Evolutionary conservation across 345 rosid species (phyloP).

Genomic region (Eucalyptus viminalis): DNA sequence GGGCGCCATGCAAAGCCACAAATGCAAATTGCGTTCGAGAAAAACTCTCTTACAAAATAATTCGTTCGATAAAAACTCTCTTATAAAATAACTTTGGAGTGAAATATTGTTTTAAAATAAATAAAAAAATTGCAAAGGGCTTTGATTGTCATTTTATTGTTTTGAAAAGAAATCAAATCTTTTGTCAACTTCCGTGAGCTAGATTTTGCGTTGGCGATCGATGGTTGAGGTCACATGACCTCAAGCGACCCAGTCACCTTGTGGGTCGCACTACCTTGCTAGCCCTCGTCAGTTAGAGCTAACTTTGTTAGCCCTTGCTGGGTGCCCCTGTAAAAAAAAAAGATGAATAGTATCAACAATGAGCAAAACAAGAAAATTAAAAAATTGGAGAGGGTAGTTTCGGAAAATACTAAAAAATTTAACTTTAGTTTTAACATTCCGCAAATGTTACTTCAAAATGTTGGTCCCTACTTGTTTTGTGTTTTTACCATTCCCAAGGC

Average conservation of each 20-base stretch:
- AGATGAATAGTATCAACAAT: no score
- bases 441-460: no score
- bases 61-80: no score
- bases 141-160: no score
- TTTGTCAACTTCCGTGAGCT: neutral
- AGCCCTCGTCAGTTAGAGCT: neutral
- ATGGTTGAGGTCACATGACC: no score
- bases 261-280: fast-evolving
- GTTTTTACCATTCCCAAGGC: neutral
- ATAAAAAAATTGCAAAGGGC: fast-evolving
- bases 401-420: no score
- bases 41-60: no score
- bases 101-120: no score
- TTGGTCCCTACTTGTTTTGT: neutral
- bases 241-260: fast-evolving
- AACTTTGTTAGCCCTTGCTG: fast-evolving
- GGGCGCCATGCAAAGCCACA: no score
- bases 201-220: fast-evolving
- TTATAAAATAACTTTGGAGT: no score
- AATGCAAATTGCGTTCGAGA: no score
- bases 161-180: fast-evolving
- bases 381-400: neutral
- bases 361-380: neutral
- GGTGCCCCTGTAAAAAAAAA: neutral
- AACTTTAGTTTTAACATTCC: neutral